A percentile compares a stretch with the other conserved stretches of the same genome.
phyloP scores from a whole-genome alignment of 208 protist species.

The Trypanosoma platydactyli region DNA sequence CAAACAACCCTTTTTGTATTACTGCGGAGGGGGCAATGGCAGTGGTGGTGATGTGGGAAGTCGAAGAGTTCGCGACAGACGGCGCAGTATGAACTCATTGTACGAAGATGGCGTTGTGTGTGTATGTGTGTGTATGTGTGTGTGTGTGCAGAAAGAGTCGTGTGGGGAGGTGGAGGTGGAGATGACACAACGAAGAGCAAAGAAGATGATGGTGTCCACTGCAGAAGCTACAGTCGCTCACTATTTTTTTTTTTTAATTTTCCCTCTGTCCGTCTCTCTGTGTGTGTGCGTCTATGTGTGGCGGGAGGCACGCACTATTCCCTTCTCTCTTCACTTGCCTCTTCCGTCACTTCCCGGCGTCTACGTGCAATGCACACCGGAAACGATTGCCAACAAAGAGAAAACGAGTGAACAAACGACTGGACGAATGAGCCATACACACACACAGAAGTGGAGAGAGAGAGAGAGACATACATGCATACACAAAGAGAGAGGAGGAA shows the following conservation, averaged over 20 bases:
- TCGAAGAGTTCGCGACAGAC: conserved; percentile 59
- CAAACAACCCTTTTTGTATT: neutral
- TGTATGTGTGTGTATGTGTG: neutral
- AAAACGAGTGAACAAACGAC: neutral
- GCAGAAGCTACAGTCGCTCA: neutral
- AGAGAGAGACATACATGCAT: too few relatives aligned
- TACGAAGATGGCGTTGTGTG: neutral
- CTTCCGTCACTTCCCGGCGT: neutral
- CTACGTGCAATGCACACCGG: too few relatives aligned
- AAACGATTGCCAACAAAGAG: too few relatives aligned
- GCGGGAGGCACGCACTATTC: neutral
- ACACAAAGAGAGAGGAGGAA: conserved; percentile 8
- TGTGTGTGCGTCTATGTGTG: neutral
- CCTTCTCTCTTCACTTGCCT: neutral
- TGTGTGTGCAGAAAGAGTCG: neutral
- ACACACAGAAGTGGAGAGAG: too few relatives aligned
- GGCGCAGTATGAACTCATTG: conserved; percentile 80
- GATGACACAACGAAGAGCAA: conserved; percentile 10
- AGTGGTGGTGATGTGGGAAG: conserved; percentile 46
- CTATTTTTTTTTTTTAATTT: neutral
- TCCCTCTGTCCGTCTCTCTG: neutral
- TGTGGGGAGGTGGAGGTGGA: neutral
- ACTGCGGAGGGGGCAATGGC: conserved; percentile 15
- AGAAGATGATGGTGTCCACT: neutral
- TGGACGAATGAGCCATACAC: too few relatives aligned